Conservation (phyloP, 2,329 filamentous ascomycete genomes). For the Paecilomyces niveus region DNA sequence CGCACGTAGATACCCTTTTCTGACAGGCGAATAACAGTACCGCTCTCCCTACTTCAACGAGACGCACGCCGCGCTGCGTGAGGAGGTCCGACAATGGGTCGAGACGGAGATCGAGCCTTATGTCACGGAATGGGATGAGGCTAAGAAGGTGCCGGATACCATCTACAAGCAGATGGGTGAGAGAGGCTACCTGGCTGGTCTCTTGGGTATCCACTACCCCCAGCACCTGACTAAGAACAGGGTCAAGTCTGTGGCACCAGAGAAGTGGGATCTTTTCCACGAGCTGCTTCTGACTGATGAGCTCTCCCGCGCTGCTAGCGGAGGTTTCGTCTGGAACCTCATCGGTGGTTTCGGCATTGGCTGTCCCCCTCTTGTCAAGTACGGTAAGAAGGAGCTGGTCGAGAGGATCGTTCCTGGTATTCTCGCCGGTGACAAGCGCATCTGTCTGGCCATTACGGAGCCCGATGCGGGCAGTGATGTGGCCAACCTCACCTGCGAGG, state of each 20-base stretch:
- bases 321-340: constrained; percentile 94
- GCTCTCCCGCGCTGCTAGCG: constrained; percentile 78
- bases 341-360: constrained; percentile 96
- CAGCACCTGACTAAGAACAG: constrained; percentile 63
- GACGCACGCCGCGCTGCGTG: constrained; percentile 81
- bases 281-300: constrained; percentile 95
- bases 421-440: constrained; percentile 86
- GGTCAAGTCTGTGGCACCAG: constrained; percentile 70
- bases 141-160: constrained; percentile 74
- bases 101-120: constrained; percentile 82
- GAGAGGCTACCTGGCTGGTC: constrained; percentile 81
- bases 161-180: constrained; percentile 96
- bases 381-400: constrained; percentile 76
- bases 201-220: constrained; percentile 75
- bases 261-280: constrained; percentile 98
- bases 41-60: constrained; percentile 97
- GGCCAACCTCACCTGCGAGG: constrained; percentile 90
- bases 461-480: constrained; percentile 93
- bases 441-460: constrained; percentile 95
- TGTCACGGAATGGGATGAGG: constrained; percentile 95
- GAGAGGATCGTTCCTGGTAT: constrained; percentile 86
- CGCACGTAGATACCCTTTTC: background rate
- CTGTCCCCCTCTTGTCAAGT: constrained; percentile 84
- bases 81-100: constrained; percentile 88
- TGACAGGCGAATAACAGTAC: constrained; percentile 51